Evolutionary conservation across 768 basidiomycete genomes (phyloP).

Genomic region (Lactarius indigo): DNA sequence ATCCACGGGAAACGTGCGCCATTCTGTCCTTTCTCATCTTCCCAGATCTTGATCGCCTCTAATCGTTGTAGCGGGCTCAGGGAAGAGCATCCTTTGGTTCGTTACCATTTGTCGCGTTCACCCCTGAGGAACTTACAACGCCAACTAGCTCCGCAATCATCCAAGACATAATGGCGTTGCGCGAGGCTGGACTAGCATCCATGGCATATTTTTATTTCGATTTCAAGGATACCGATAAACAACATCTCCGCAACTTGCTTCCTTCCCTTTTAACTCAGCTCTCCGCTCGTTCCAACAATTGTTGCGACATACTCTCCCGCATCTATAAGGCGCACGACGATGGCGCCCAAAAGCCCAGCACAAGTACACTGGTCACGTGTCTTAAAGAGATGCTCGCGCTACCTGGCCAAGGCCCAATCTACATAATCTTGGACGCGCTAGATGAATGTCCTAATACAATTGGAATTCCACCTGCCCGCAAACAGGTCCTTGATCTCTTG

Average conservation of each 20-base stretch:
- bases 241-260: too few relatives aligned
- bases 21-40: too few relatives aligned
- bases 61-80: too few relatives aligned
- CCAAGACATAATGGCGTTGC: too few relatives aligned
- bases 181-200: too few relatives aligned
- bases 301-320: neutral
- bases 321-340: neutral
- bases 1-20: slow-evolving; percentile 1
- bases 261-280: too few relatives aligned
- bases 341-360: neutral
- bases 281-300: neutral
- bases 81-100: too few relatives aligned
- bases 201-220: too few relatives aligned
- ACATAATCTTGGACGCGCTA: neutral
- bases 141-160: too few relatives aligned
- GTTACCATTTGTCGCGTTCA: too few relatives aligned
- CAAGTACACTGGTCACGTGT: neutral
- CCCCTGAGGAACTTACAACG: too few relatives aligned
- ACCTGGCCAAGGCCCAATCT: neutral
- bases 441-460: neutral
- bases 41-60: neutral
- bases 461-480: neutral
- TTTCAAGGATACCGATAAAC: too few relatives aligned
- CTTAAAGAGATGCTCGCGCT: neutral
- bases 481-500: neutral